phyloP scores from a whole-genome alignment of 768 basidiomycete genomes.

The Naematelia aurantialba region DNA sequence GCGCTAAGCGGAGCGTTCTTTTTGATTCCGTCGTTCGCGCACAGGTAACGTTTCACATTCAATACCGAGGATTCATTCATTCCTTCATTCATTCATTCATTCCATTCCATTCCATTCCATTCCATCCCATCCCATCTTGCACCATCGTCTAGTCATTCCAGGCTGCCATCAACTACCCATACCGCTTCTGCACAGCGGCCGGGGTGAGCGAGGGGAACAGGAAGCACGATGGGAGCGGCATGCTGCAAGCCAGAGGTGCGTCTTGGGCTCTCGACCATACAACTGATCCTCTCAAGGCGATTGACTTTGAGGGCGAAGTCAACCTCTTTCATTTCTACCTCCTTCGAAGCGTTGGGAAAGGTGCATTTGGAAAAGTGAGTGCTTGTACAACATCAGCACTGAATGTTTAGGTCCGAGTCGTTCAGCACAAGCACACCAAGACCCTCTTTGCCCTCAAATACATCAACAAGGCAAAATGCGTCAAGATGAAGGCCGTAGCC shows the following conservation, averaged over 20 bases:
- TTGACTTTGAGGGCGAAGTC: constrained; percentile 81
- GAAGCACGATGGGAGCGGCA: constrained; percentile 66
- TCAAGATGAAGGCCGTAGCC: constrained; percentile 82
- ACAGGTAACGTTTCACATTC: too few species aligned
- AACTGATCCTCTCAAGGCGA: constrained; percentile 52
- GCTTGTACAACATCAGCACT: constrained; percentile 8
- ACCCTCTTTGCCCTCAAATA: constrained; percentile 94
- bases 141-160: too few species aligned
- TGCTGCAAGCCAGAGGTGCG: constrained; percentile 78
- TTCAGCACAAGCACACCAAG: constrained; percentile 90
- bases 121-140: too few species aligned
- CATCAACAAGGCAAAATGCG: constrained; percentile 91
- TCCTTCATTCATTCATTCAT: too few species aligned
- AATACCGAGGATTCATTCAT: too few species aligned
- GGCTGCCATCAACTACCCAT: too few species aligned
- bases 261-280: constrained; percentile 9
- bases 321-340: constrained; percentile 96
- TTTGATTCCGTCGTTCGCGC: too few species aligned
- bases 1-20: too few species aligned
- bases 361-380: constrained; percentile 93
- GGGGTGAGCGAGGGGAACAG: not conserved
- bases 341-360: constrained; percentile 90
- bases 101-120: too few species aligned
- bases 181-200: too few species aligned
- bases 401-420: constrained; percentile 74